phyloP scores from a whole-genome alignment of 2,329 filamentous ascomycete species.

The Tolypocladium inflatum region DNA sequence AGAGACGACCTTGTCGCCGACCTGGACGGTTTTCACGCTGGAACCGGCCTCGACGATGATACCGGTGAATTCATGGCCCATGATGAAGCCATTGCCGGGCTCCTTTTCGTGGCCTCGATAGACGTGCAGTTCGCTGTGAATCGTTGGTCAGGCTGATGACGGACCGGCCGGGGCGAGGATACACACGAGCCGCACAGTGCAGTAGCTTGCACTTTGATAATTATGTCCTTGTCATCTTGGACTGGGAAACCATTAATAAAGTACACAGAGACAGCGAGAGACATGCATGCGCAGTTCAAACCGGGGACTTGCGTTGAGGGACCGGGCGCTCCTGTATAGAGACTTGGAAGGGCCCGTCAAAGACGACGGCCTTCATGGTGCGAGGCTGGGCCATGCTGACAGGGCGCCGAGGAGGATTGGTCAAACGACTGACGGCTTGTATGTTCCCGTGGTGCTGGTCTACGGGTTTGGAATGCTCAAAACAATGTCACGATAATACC shows the following conservation, averaged over 20 bases:
- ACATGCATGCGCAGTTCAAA: slow-evolving; percentile 1
- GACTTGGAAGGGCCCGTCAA: slow-evolving; percentile 68
- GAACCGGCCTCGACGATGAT: slow-evolving; percentile 58
- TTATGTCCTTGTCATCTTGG: slow-evolving; percentile 61
- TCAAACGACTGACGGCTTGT: neutral
- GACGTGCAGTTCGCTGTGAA: slow-evolving; percentile 74
- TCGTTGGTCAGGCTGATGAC: neutral
- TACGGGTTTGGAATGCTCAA: neutral
- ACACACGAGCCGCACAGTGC: slow-evolving; percentile 81
- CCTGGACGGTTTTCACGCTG: slow-evolving; percentile 56
- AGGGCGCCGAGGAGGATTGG: neutral
- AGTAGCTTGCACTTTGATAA: slow-evolving; percentile 74
- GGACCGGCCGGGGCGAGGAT: slow-evolving; percentile 2
- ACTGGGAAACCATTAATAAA: slow-evolving; percentile 29
- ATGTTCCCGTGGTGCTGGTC: neutral
- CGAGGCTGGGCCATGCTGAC: slow-evolving; percentile 21
- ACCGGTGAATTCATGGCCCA: slow-evolving; percentile 86
- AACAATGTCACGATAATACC: neutral
- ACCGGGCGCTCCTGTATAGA: slow-evolving; percentile 71
- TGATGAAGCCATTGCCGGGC: slow-evolving; percentile 52
- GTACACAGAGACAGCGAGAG: neutral
- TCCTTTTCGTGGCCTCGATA: slow-evolving; percentile 73
- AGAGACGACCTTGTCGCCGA: slow-evolving; percentile 71
- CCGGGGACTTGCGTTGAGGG: slow-evolving; percentile 39
- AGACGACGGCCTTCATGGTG: slow-evolving; percentile 83